Conservation (phyloP, 768 basidiomycete genomes). For the Tylopilus felleus region DNA sequence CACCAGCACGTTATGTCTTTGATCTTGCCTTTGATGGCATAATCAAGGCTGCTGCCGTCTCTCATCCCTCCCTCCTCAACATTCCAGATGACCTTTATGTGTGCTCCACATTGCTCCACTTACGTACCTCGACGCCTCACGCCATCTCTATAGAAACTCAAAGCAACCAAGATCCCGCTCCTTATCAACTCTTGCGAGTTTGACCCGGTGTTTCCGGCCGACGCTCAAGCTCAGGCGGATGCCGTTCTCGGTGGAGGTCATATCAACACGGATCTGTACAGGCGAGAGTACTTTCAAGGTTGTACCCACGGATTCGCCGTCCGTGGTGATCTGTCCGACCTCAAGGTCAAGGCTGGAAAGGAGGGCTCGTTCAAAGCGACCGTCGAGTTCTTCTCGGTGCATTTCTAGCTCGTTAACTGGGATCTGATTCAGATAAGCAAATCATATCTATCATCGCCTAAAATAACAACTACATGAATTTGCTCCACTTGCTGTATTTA, state of each 20-base stretch:
- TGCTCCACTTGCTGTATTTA: not conserved
- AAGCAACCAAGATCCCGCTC: not conserved
- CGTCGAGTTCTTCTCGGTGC: conserved; percentile 50
- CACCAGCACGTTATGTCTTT: too few species aligned
- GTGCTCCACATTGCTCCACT: too few species aligned
- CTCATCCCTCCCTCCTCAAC: too few species aligned
- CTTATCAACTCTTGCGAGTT: conserved; percentile 42
- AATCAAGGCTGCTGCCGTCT: too few species aligned
- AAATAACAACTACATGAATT: not conserved
- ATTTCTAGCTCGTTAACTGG: conserved; percentile 14
- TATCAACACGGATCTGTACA: conserved; percentile 43
- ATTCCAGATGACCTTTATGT: too few species aligned
- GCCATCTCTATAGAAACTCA: not conserved
- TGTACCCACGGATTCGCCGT: conserved; percentile 55
- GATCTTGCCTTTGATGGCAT: too few species aligned
- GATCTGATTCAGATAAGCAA: too few species aligned
- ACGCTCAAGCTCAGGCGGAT: conserved; percentile 43
- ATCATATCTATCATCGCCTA: too few species aligned
- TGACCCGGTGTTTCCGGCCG: conserved; percentile 48
- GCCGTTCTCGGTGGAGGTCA: conserved; percentile 37
- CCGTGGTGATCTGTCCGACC: conserved; percentile 43
- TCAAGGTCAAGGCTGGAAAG: conserved; percentile 51
- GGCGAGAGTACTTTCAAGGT: conserved; percentile 44
- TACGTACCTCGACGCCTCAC: not conserved
- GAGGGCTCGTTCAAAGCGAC: conserved; percentile 50